Evolutionary conservation across 1,139 yeast species (phyloP).

Genomic region (Kodamaea sp.): DNA sequence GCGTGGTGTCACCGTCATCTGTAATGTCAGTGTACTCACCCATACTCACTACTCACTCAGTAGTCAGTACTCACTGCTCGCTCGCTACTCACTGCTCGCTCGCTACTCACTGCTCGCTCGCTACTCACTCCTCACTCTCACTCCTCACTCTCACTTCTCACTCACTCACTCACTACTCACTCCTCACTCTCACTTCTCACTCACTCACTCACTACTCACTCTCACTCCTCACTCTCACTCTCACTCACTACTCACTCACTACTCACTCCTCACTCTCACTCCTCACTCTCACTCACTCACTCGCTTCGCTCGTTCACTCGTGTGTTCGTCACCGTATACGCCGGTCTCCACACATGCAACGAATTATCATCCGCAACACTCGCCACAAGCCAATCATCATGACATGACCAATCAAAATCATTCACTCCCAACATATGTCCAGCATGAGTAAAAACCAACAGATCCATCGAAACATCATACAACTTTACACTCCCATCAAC

Average conservation of each 20-base stretch:
- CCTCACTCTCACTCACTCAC: background rate
- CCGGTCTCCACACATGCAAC: conserved; percentile 79
- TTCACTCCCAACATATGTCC: conserved; percentile 90
- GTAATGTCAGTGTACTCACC: too few species aligned
- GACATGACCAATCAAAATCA: conserved; percentile 84
- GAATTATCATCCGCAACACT: conserved; percentile 89
- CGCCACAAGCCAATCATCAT: conserved; percentile 73
- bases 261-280: background rate
- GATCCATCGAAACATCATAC: conserved; percentile 56
- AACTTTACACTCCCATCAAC: conserved; percentile 66
- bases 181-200: too few species aligned
- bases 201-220: background rate
- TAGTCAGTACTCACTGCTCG: background rate
- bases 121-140: background rate
- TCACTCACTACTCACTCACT: background rate
- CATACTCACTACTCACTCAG: background rate
- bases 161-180: background rate
- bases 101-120: background rate
- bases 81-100: too few species aligned
- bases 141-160: background rate
- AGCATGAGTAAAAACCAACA: conserved; percentile 68
- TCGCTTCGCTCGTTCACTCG: background rate
- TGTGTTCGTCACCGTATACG: too few species aligned
- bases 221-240: background rate
- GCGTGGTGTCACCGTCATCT: too few species aligned